Conservation (phyloP, 108 stramenopile species). For the Aurantiochytrium sp. region DNA sequence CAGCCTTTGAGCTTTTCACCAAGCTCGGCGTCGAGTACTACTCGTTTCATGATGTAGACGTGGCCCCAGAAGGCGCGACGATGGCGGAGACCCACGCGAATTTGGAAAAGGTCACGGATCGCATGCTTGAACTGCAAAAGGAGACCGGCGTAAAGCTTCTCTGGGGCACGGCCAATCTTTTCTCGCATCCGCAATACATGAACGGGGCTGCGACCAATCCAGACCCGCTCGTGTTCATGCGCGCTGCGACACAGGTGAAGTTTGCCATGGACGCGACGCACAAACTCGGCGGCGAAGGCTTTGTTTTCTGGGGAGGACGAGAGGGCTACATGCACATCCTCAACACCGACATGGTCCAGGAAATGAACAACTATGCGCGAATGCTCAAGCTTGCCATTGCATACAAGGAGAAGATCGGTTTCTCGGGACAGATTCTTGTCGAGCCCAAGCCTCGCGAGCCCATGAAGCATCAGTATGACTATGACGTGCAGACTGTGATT, state of each 20-base stretch:
- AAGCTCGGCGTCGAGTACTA: constrained; percentile 60
- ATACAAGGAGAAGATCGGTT: constrained; percentile 46
- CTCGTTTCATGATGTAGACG: constrained; percentile 62
- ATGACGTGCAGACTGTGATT: constrained; percentile 60
- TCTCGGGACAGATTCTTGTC: constrained; percentile 48
- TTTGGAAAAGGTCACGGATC: constrained; percentile 47
- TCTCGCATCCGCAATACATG: constrained; percentile 57
- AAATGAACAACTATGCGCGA: constrained; percentile 56
- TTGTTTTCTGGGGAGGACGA: constrained; percentile 65
- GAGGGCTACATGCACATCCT: constrained; percentile 54
- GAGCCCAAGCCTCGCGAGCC: constrained; percentile 66
- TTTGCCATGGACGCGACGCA: constrained; percentile 55
- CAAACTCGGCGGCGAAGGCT: constrained; percentile 53
- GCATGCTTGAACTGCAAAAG: constrained; percentile 45
- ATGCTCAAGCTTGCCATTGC: constrained; percentile 54
- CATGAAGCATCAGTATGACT: constrained; percentile 65
- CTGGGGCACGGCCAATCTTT: constrained; percentile 63
- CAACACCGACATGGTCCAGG: constrained; percentile 52
- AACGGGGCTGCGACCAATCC: constrained; percentile 63
- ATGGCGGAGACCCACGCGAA: constrained; percentile 46
- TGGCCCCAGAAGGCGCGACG: constrained; percentile 49
- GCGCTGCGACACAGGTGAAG: constrained; percentile 56
- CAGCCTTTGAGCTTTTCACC: constrained; percentile 58
- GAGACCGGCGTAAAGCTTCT: constrained; percentile 54
- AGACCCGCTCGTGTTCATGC: constrained; percentile 48